These are phyloP conservation scores for Akanthomyces muscarius DNA, from an alignment of 2,329 filamentous ascomycete species.

Conservation along the genomic window DNA sequence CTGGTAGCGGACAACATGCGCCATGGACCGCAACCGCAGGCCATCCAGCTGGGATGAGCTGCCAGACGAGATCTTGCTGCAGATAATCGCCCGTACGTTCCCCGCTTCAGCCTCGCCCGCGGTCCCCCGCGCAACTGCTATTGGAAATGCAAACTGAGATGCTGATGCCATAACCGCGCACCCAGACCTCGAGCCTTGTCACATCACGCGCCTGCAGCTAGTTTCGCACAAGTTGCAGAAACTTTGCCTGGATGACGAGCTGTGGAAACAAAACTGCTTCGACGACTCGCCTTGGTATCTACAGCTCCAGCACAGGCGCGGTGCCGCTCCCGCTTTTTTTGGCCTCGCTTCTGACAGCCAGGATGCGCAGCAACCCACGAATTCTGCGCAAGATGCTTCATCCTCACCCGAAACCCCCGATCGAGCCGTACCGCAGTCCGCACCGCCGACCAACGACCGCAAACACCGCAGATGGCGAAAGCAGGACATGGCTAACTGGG, in stretches of 20 bases:
- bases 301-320: conserved; percentile 40
- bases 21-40: conserved; percentile 26
- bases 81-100: conserved; percentile 58
- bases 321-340: background rate
- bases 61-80: conserved; percentile 60
- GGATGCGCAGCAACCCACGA: conserved; percentile 2
- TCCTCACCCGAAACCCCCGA: conserved; percentile 5
- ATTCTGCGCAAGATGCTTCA: background rate
- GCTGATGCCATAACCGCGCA: background rate
- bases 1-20: conserved; percentile 20
- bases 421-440: conserved; percentile 36
- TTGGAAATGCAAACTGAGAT: background rate
- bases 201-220: conserved; percentile 61
- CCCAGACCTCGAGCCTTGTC: conserved; percentile 35
- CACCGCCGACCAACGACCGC: conserved; percentile 26
- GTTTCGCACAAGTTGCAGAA: conserved; percentile 63
- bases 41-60: conserved; percentile 43
- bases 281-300: conserved; percentile 63
- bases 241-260: conserved; percentile 66
- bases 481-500: conserved; percentile 74
- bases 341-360: background rate
- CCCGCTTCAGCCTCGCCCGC: conserved; percentile 20
- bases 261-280: conserved; percentile 77
- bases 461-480: conserved; percentile 23
- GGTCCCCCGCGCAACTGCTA: conserved; percentile 15